Percentiles rank a stretch among this genome's conserved stretches.
Conservation (phyloP, 2,329 filamentous ascomycete genomes). For the Ophiocordyceps polyrhachis-furcata region DNA sequence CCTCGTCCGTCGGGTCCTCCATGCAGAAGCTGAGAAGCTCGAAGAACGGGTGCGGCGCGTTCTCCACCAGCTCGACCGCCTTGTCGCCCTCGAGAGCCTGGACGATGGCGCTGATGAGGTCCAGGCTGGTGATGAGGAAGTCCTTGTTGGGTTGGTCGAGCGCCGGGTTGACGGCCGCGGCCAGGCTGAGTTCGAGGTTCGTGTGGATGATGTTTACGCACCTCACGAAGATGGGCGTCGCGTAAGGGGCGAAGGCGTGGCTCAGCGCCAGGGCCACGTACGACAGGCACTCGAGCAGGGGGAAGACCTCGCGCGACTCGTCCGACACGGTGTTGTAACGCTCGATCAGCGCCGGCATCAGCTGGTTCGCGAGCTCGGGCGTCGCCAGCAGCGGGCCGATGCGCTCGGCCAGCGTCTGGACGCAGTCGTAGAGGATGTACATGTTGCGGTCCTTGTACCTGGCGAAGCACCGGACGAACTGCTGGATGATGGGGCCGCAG, state of each 20-base stretch:
- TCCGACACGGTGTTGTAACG: slow-evolving; percentile 78
- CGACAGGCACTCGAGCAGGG: slow-evolving; percentile 85
- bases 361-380: slow-evolving; percentile 58
- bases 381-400: slow-evolving; percentile 67
- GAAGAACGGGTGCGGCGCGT: slow-evolving; percentile 69
- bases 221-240: slow-evolving; percentile 66
- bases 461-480: slow-evolving; percentile 80
- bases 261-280: slow-evolving; percentile 82
- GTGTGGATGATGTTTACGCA: slow-evolving; percentile 83
- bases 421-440: slow-evolving; percentile 96
- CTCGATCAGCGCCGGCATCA: slow-evolving; percentile 85
- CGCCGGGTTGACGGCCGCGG: slow-evolving; percentile 45
- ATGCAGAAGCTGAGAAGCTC: slow-evolving; percentile 82
- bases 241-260: slow-evolving; percentile 66
- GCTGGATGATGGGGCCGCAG: slow-evolving; percentile 72
- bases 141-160: slow-evolving; percentile 83
- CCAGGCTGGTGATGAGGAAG: slow-evolving; percentile 86
- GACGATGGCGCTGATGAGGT: slow-evolving; percentile 81
- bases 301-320: slow-evolving; percentile 83
- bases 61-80: slow-evolving; percentile 57
- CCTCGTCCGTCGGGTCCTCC: slow-evolving; percentile 78
- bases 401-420: slow-evolving; percentile 88
- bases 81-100: slow-evolving; percentile 64
- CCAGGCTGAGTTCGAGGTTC: slow-evolving; percentile 67
- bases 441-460: slow-evolving; percentile 99